Conservation (phyloP, 2,329 filamentous ascomycete genomes). For the Passalora sequoiae region DNA sequence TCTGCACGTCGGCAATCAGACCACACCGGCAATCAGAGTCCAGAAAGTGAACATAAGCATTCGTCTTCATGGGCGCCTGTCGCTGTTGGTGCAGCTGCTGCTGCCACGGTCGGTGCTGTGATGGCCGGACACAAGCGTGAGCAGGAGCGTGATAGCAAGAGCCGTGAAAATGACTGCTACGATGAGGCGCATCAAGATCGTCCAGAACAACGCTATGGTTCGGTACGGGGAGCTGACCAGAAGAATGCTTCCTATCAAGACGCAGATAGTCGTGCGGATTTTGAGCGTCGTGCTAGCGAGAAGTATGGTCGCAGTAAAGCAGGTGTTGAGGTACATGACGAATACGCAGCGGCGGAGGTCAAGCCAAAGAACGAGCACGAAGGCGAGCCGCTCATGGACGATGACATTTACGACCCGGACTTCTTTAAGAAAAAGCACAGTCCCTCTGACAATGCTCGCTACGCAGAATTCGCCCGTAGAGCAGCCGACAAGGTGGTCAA, state of each 20-base stretch:
- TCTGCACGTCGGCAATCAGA: not conserved
- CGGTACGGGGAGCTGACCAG: not conserved
- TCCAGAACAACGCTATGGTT: not conserved
- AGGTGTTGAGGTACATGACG: slow-evolving; percentile 13
- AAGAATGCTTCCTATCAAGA: not conserved
- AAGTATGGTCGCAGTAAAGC: slow-evolving; percentile 13
- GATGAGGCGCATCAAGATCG: slow-evolving; percentile 9
- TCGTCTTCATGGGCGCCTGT: slow-evolving; percentile 34
- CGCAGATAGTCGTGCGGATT: slow-evolving; percentile 6
- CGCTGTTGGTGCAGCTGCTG: slow-evolving; percentile 33
- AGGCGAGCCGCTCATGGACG: slow-evolving; percentile 39
- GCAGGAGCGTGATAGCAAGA: slow-evolving; percentile 15
- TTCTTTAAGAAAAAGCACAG: slow-evolving; percentile 40
- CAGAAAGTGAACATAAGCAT: slow-evolving; percentile 17
- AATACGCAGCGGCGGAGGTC: slow-evolving; percentile 23
- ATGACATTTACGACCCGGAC: slow-evolving; percentile 44
- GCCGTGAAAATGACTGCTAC: slow-evolving; percentile 13
- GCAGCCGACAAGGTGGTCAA: slow-evolving; percentile 40
- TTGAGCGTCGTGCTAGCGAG: slow-evolving; percentile 12
- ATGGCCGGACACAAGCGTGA: slow-evolving; percentile 26
- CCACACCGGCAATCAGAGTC: not conserved
- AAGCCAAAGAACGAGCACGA: slow-evolving; percentile 31
- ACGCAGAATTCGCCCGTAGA: slow-evolving; percentile 27
- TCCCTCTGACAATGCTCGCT: slow-evolving; percentile 19
- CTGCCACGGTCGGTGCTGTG: slow-evolving; percentile 29